Conservation (phyloP, 129 eudicot species). For the Lactuca saligna region DNA sequence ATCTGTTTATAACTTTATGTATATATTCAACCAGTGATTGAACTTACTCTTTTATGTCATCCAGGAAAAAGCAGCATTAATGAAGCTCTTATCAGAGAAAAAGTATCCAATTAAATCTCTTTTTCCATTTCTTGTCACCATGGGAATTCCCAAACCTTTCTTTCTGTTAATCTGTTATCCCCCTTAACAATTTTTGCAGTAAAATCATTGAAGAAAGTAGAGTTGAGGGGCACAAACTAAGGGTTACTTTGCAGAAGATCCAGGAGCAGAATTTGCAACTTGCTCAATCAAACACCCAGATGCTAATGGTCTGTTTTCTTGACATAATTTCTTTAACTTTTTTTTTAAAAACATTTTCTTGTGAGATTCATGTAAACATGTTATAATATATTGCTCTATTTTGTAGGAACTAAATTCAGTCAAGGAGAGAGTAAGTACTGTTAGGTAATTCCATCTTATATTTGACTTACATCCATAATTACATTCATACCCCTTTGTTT, state of each 20-base stretch:
- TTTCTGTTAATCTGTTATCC: no score
- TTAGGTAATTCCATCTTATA: neutral
- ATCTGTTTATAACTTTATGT: no score
- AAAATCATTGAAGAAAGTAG: no score
- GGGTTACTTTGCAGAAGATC: constrained; percentile 46
- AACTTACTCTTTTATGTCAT: no score
- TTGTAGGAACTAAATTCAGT: constrained; percentile 52
- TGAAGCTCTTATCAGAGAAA: no score
- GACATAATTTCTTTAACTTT: neutral
- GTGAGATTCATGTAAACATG: constrained; percentile 1
- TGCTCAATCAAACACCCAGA: constrained; percentile 51
- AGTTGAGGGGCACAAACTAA: constrained; percentile 44
- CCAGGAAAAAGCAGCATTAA: no score
- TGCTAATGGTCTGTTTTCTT: constrained; percentile 47
- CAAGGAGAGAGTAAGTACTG: constrained; percentile 55
- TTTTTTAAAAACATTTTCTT: neutral
- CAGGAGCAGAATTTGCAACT: constrained; percentile 56
- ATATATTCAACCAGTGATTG: no score
- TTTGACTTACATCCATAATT: neutral
- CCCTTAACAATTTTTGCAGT: constrained; percentile 13
- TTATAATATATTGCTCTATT: neutral
- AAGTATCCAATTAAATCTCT: no score
- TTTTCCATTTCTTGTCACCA: no score
- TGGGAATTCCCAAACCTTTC: no score
- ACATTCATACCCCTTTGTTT: constrained; percentile 9